Base-by-base conservation (phyloP, 148 eudicot species). In the Diospyros lotus region DNA sequence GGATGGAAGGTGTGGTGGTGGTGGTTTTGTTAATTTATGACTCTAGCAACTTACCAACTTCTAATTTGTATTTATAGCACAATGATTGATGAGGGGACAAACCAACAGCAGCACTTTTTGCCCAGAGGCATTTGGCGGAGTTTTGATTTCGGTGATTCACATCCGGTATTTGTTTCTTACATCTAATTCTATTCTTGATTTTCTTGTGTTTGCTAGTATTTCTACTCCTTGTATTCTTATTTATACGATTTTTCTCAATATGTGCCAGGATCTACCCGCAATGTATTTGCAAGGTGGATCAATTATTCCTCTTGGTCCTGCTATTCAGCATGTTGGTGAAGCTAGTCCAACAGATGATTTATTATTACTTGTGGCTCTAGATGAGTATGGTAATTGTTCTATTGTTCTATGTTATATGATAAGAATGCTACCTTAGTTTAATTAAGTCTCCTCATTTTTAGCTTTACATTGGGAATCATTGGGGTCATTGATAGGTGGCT, bases 81-180 rank as follows among this genome's bases (percentile, higher is more conserved):
- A 17, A 76, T 76, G 72, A 79, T 77, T 73, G 85, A 84, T 68
- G 63, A 85, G 75, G 93, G 86, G 61, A 78, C 88, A 42, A 79
- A 90, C 73, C 82, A 88, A 82, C 60, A 81, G 81, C 82, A 86
- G 63, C 96, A 84, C 44, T 58, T 80, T 72, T 83, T 95, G 78
- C 99, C 99, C 42, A 83, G 80, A 71, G 97, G 99, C 77, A 81
- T 86, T 69, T 95, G 99, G 99, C 68, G 86, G 85, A 89, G 83
- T 74, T 95, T 95, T 80, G 97, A 95, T 83, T 95, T 95, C 84
- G 88, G 88, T 51, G 99, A 95, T 80, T 80, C 96, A 79, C 99
- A 96, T 91, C 97, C 97, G 88, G 99, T 96, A 89, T 52, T 64
- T 69, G n/a, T 71, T 14, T 43, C 50, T 17, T 42, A 43, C 45